These are phyloP conservation scores for Termitomyces heimii DNA, from an alignment of 768 basidiomycete species.

Conservation along the genomic window DNA sequence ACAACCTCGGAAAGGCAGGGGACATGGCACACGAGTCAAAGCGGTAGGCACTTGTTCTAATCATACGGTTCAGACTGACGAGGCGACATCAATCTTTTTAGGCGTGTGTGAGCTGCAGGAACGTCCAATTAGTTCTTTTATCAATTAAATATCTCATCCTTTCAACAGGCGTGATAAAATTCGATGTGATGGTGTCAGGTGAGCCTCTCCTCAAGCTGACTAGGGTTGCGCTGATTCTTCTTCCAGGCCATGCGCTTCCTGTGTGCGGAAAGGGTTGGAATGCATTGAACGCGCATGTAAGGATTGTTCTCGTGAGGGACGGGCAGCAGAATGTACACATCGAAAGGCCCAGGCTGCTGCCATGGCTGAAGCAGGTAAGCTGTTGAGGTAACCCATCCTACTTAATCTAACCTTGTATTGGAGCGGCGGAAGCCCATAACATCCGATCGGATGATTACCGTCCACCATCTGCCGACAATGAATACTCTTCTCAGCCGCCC, in stretches of 20 bases:
- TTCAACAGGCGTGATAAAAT: conserved; percentile 51
- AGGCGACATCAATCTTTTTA: conserved; percentile 18
- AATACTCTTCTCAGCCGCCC: conserved; percentile 13
- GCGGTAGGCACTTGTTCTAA: conserved; percentile 33
- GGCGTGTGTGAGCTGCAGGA: conserved; percentile 62
- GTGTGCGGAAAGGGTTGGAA: conserved; percentile 44
- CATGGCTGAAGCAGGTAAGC: conserved; percentile 19
- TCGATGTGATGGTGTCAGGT: conserved; percentile 56
- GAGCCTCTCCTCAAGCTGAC: conserved; percentile 4
- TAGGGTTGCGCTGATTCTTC: not conserved
- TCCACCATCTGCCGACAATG: conserved; percentile 6
- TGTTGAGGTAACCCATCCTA: not conserved
- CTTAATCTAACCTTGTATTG: not conserved
- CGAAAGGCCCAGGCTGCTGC: conserved; percentile 20
- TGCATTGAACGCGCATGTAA: conserved; percentile 46
- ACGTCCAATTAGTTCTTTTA: conserved; percentile 13
- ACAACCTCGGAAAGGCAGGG: conserved; percentile 46
- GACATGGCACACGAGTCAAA: conserved; percentile 57
- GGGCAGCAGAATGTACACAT: conserved; percentile 41
- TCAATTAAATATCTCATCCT: conserved; percentile 5
- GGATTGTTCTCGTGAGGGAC: conserved; percentile 37
- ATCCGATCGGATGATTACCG: conserved; percentile 1
- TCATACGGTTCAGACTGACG: conserved; percentile 4
- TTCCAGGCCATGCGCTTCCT: conserved; percentile 43
- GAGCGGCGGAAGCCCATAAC: conserved; percentile 1